Evolutionary conservation across 2,329 filamentous ascomycete genomes (phyloP).

Genomic region (Monilinia fructigena): DNA sequence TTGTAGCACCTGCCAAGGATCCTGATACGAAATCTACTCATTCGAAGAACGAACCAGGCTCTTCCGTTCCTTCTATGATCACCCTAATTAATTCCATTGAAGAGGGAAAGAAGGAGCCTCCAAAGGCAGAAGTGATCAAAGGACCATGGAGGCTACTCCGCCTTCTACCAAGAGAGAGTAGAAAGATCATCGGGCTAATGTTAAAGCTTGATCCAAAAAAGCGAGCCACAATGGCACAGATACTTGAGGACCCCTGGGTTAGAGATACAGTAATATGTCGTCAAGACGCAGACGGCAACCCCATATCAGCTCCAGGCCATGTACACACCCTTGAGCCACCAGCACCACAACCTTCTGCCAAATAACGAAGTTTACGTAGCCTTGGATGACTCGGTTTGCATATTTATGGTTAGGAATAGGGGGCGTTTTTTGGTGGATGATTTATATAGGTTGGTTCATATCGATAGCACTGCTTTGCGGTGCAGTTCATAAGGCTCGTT

Average conservation of each 20-base stretch:
- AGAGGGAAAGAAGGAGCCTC: conserved; percentile 36
- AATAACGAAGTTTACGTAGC: conserved; percentile 27
- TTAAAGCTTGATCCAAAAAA: conserved; percentile 82
- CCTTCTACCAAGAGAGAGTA: conserved; percentile 81
- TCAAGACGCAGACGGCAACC: conserved; percentile 73
- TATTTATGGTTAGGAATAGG: conserved; percentile 25
- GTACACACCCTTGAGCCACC: conserved; percentile 81
- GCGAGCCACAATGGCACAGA: conserved; percentile 80
- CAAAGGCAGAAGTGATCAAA: conserved; percentile 72
- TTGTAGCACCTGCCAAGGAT: conserved; percentile 23
- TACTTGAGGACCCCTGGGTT: conserved; percentile 89
- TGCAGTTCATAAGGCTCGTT: conserved; percentile 29
- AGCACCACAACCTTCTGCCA: conserved; percentile 41
- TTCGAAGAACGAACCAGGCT: neutral
- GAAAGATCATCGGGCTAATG: conserved; percentile 90
- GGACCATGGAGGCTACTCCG: conserved; percentile 89
- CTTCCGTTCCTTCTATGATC: neutral
- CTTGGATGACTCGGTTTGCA: conserved; percentile 25
- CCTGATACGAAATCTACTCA: conserved; percentile 10
- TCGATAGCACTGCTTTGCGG: conserved; percentile 21
- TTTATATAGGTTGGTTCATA: conserved; percentile 19
- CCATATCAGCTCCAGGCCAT: conserved; percentile 74
- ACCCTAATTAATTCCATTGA: conserved; percentile 5
- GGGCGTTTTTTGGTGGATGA: conserved; percentile 21
- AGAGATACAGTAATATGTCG: conserved; percentile 78